Percentiles rank a stretch among this genome's conserved stretches.
Evolutionary conservation across 345 rosid species (phyloP).

Genomic region (Pelargonium nanum): DNA sequence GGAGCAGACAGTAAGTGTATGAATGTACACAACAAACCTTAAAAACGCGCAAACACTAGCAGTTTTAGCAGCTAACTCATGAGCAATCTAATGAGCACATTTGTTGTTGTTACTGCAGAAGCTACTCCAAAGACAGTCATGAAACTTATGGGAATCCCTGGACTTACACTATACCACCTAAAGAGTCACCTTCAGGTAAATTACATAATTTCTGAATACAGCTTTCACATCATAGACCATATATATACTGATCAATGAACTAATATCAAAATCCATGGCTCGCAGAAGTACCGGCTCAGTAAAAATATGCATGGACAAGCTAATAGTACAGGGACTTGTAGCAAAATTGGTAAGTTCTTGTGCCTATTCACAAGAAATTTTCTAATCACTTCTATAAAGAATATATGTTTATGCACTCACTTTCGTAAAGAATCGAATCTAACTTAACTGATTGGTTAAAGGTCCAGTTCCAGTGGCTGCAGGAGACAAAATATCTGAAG

Average conservation of each 20-base stretch:
- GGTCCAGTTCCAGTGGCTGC: constrained; percentile 12
- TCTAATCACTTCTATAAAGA: constrained; percentile 1
- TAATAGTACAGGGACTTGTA: constrained; percentile 6
- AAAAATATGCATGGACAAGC: constrained; percentile 18
- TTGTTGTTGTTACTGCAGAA: constrained; percentile 13
- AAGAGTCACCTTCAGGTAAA: constrained; percentile 32
- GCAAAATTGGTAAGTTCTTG: background rate
- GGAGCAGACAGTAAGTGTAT: constrained; percentile 24
- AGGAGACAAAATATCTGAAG: constrained; percentile 14
- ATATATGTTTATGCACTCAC: background rate
- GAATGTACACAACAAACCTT: background rate
- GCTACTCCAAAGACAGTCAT: constrained; percentile 28
- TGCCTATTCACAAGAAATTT: background rate
- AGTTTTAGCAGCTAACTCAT: background rate
- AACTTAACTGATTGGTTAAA: background rate
- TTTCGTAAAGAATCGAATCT: background rate
- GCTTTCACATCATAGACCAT: background rate
- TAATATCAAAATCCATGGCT: background rate
- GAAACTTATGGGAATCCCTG: constrained; percentile 32
- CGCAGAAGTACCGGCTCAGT: constrained; percentile 24
- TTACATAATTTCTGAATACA: no score
- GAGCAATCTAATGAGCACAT: background rate
- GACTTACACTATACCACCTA: constrained; percentile 29
- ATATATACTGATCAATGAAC: background rate
- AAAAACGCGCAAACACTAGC: background rate